Evolutionary conservation across 192 early-diverging fungal species (phyloP), one percentile per base, ranked within the genome.

Genomic region (Gryganskiella cystojenkinii): DNA sequence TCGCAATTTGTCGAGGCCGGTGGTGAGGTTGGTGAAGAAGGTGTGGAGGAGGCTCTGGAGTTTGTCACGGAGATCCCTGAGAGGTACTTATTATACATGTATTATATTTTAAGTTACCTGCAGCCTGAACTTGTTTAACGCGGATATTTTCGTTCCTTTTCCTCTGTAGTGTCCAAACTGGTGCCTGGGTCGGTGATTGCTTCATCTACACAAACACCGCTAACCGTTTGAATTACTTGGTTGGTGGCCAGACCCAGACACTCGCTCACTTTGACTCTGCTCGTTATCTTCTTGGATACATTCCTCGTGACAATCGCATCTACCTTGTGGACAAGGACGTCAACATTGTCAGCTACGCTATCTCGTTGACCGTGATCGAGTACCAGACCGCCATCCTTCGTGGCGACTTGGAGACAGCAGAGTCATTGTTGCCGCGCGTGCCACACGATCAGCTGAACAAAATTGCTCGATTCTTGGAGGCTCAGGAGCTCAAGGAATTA

Each of bases 171-270:
- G 90, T 99, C 33, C 92, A 93, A 70, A 95, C 96, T 7, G 98
- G 97, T 27, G 88, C 87, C 67, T 99, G 98, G 98, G 94, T 98
- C 51, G 98, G 98, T 51, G 98, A 99, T 82, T 98, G 98, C 76
- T 99, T 99, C 71, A 98, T 99, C 61, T 99, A 98, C 85, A 95
- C 95, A 20, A 96, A 93, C 72, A 76, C 87, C 13, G 85, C 86
- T 63, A 97, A 98, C 81, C 90, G 97, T 28, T 85, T 99, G 63
- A 97, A 94, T 83, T 99, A 99, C 71, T 82, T 99, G 37, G 97
- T 99, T 7, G 97, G 98, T 56, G 92, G 88, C 3, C 95, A 97
- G 81, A 89, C 92, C 20, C 95, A 95, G 28, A 98, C 97, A 6
- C 92, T 99, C 70, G 93, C 90, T 72, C 98, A 99, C 80, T 99